Percentiles rank a stretch among this genome's conserved stretches.
phyloP scores from a whole-genome alignment of 805 yeast genomes.

The Huiozyma sinensis region DNA sequence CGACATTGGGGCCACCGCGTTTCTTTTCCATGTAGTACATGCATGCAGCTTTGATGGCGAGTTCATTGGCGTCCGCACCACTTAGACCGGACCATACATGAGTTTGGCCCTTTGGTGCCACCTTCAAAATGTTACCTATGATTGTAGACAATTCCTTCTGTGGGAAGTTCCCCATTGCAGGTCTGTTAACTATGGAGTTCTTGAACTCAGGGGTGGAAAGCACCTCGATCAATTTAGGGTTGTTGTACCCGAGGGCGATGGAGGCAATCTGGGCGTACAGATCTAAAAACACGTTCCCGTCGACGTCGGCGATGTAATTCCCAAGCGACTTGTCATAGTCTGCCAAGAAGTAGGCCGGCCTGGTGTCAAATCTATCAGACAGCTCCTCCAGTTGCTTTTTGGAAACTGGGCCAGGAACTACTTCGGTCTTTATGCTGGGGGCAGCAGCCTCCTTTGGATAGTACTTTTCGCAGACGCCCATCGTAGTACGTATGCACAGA shows the following conservation, averaged over 20 bases:
- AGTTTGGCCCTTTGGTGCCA: slow-evolving; percentile 53
- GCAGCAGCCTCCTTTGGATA: slow-evolving; percentile 74
- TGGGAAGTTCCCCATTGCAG: slow-evolving; percentile 59
- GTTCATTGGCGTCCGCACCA: slow-evolving; percentile 62
- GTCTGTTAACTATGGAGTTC: slow-evolving; percentile 55
- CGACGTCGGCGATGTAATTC: slow-evolving; percentile 56
- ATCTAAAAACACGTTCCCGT: slow-evolving; percentile 51
- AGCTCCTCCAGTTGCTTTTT: slow-evolving; percentile 41
- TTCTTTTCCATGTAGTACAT: slow-evolving; percentile 49
- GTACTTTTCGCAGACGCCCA: slow-evolving; percentile 38
- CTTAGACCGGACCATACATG: slow-evolving; percentile 56
- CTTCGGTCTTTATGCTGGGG: slow-evolving; percentile 49
- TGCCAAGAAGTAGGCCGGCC: slow-evolving; percentile 53
- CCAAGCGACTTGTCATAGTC: slow-evolving; percentile 56
- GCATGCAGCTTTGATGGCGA: slow-evolving; percentile 62
- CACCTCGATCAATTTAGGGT: slow-evolving; percentile 48
- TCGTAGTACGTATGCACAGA: not conserved
- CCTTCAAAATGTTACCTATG: slow-evolving; percentile 40
- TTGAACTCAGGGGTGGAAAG: slow-evolving; percentile 55
- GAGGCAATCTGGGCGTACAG: slow-evolving; percentile 67
- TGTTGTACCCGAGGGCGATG: slow-evolving; percentile 60
- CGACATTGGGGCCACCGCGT: slow-evolving; percentile 53
- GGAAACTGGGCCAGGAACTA: slow-evolving; percentile 72
- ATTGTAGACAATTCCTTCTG: slow-evolving; percentile 42
- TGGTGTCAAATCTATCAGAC: slow-evolving; percentile 46